Conservation (phyloP, 2,329 filamentous ascomycete genomes). For the Paramyrothecium sp. region DNA sequence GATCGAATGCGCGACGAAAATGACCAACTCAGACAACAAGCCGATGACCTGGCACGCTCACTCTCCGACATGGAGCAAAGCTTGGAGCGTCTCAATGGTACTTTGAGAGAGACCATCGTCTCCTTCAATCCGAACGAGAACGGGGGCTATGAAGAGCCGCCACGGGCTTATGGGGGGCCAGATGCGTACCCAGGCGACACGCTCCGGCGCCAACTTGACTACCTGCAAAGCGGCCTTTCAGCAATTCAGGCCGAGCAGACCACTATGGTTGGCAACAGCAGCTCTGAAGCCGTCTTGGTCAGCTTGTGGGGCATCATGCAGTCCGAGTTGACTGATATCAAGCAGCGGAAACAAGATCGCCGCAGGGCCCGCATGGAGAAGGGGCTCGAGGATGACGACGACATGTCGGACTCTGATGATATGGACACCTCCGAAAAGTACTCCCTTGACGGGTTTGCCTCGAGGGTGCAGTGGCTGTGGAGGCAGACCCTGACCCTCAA, state of each 20-base stretch:
- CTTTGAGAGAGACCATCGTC: slow-evolving; percentile 65
- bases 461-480: slow-evolving; percentile 77
- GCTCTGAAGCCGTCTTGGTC: slow-evolving; percentile 54
- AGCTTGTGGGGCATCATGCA: slow-evolving; percentile 58
- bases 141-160: slow-evolving; percentile 41
- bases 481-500: slow-evolving; percentile 73
- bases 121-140: slow-evolving; percentile 58
- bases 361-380: slow-evolving; percentile 53
- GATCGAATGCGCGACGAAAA: slow-evolving; percentile 48
- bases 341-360: slow-evolving; percentile 52
- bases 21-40: slow-evolving; percentile 29
- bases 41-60: slow-evolving; percentile 36
- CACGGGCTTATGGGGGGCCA: slow-evolving; percentile 23
- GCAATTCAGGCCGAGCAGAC: slow-evolving; percentile 59
- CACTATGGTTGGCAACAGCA: slow-evolving; percentile 36
- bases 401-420: slow-evolving; percentile 61
- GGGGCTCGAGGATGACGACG: slow-evolving; percentile 57
- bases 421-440: slow-evolving; percentile 60
- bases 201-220: slow-evolving; percentile 62
- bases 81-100: slow-evolving; percentile 66
- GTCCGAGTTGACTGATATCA: slow-evolving; percentile 49
- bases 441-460: slow-evolving; percentile 72
- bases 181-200: slow-evolving; percentile 42
- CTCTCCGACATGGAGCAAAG: slow-evolving; percentile 63
- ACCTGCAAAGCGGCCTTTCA: slow-evolving; percentile 65